Evolutionary conservation across 2,329 filamentous ascomycete genomes (phyloP).

Genomic region (Ophiostoma ulmi): DNA sequence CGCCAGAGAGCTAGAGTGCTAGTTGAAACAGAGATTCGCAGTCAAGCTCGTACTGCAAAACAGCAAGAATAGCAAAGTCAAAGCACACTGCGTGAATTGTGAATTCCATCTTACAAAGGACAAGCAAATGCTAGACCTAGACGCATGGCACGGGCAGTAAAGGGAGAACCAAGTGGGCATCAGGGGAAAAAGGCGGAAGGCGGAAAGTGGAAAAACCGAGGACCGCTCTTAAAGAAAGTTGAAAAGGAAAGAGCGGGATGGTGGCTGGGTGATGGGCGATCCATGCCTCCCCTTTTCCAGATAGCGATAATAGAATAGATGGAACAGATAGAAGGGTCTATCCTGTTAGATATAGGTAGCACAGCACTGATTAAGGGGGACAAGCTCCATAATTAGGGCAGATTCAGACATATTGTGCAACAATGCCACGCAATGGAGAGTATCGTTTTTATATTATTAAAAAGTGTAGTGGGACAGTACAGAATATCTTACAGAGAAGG

Average conservation of each 20-base stretch:
- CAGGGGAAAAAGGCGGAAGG: not conserved
- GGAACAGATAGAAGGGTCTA: not conserved
- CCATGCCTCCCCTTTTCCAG: slow-evolving; percentile 2
- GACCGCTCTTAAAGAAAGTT: not conserved
- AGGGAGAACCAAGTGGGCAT: not conserved
- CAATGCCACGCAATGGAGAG: not conserved
- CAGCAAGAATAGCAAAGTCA: not conserved
- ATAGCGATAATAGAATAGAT: not conserved
- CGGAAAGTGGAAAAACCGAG: not conserved
- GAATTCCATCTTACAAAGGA: not conserved
- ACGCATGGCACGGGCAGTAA: slow-evolving; percentile 7
- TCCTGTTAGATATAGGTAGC: not conserved
- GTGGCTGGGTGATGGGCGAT: slow-evolving; percentile 5
- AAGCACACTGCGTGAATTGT: no score
- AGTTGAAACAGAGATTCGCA: not conserved
- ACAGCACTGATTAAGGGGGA: not conserved
- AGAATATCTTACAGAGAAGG: no score
- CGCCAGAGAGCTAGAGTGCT: not conserved
- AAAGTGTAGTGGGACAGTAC: not conserved
- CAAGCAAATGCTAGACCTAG: not conserved
- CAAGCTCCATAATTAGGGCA: slow-evolving; percentile 23
- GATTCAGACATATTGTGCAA: slow-evolving; percentile 12
- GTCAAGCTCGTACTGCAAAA: not conserved
- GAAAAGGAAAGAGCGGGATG: not conserved
- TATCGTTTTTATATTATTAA: not conserved